phyloP scores from a whole-genome alignment of 2,329 filamentous ascomycete species.

The Pseudocercospora pini-densiflorae region DNA sequence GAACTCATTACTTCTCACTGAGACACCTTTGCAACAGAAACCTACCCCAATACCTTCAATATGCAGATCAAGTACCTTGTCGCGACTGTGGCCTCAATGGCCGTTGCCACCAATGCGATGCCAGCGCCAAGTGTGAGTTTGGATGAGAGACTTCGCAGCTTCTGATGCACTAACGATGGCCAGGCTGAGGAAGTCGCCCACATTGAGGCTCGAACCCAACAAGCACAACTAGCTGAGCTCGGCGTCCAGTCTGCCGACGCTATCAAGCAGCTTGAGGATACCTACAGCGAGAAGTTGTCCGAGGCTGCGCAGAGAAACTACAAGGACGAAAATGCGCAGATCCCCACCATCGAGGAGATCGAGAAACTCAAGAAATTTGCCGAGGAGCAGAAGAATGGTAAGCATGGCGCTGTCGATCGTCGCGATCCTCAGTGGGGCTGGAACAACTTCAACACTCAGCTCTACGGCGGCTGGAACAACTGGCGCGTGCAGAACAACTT shows the following conservation, averaged over 20 bases:
- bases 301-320: background rate
- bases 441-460: background rate
- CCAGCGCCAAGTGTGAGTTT: background rate
- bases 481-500: background rate
- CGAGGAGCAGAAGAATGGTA: background rate
- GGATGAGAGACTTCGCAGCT: background rate
- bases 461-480: no score
- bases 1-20: background rate
- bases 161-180: background rate
- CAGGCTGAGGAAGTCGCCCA: background rate
- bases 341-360: background rate
- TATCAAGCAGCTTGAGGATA: background rate
- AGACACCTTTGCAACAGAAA: background rate
- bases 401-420: background rate
- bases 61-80: conserved; percentile 15
- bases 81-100: conserved; percentile 10
- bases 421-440: background rate
- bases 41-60: background rate
- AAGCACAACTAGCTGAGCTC: background rate
- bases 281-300: background rate
- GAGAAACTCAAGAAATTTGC: background rate
- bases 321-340: background rate
- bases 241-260: background rate
- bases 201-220: background rate
- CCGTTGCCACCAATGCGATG: conserved; percentile 7